Evolutionary conservation across 768 basidiomycete species (phyloP).

Genomic region (Phlebiopsis gigantea): DNA sequence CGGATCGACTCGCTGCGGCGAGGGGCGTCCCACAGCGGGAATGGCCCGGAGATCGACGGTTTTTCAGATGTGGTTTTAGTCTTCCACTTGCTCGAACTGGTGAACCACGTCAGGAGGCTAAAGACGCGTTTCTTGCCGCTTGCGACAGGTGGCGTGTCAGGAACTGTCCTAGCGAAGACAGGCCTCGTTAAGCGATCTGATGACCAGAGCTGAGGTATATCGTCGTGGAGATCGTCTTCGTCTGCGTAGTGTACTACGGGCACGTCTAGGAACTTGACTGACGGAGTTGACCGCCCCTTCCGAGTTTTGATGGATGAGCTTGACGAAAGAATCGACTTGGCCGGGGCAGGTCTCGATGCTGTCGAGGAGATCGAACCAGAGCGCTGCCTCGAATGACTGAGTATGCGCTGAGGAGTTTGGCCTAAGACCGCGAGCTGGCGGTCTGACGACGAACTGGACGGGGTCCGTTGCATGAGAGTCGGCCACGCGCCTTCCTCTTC

Average conservation of each 20-base stretch:
- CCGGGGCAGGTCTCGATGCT: constrained; percentile 28
- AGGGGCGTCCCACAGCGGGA: constrained; percentile 26
- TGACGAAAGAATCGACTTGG: constrained; percentile 57
- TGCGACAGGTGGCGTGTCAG: not conserved
- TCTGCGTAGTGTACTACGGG: constrained; percentile 54
- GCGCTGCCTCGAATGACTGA: constrained; percentile 28
- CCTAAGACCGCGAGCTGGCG: constrained; percentile 15
- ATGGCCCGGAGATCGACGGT: constrained; percentile 29
- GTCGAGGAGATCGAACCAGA: constrained; percentile 33
- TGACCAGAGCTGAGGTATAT: constrained; percentile 1
- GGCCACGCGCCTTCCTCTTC: constrained; percentile 31
- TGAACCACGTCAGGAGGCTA: constrained; percentile 13
- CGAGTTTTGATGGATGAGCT: constrained; percentile 37
- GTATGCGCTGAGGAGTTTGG: constrained; percentile 12
- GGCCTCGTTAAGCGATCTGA: not conserved
- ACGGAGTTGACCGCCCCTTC: constrained; percentile 33
- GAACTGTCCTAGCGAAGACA: not conserved
- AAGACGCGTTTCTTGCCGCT: constrained; percentile 7
- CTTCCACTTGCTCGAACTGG: constrained; percentile 1
- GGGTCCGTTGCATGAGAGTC: constrained; percentile 25
- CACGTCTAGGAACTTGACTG: constrained; percentile 66
- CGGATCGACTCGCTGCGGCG: constrained; percentile 7
- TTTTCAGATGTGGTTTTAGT: constrained; percentile 14
- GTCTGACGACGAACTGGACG: constrained; percentile 16
- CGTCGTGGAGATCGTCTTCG: constrained; percentile 17